Base-by-base conservation (phyloP, 169 alveolate genomes). In the Eimeria nieschulzi region DNA sequence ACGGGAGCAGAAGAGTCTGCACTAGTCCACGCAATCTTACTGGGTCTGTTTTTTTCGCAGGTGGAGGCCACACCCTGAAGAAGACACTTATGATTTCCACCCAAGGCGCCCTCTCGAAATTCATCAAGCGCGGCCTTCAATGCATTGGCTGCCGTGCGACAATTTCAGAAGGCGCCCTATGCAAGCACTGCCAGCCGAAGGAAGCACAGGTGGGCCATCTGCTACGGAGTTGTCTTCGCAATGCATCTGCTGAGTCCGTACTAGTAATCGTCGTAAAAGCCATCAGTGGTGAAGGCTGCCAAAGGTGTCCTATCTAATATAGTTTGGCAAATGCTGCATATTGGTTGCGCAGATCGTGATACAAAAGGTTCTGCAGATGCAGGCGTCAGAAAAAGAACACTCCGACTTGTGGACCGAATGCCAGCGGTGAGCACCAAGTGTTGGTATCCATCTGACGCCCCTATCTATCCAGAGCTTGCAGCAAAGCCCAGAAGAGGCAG, bases 341-440 rank as follows among this genome's bases (percentile, higher is more conserved):
- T 33, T 73, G 19, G 13, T 73, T 9, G 17, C 19, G 39, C 92
- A 91, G 94, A 78, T 91, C 25, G 92, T 75, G 68, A 84, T 95
- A 78, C 93, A 95, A 92, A 97, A 97, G 95, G 93, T 97, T 55
- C 94, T 96, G 82, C 98, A 96, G 87, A 94, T 96, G 83, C 96
- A 97, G 86, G 94, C 94, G 59, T 94, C 95, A 82, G 99, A 99
- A 96, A 96, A 96, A 59, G 97, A 96, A 78, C 98, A 94, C 93
- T 96, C 97, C 83, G 97, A 97, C 66, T 95, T 98, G 59, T 99
- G 99, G 99, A 97, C 99, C n/a, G 98, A 98, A 86, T 99, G 99
- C 92, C 99, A 98, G 95, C 80, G 94, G 94, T 91, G 82, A 68
- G 91, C 46, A 33, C 3, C 46, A 33, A 33, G 46, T 33, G 46